These are phyloP conservation scores for Acrocalymma vagum DNA, from an alignment of 2,329 filamentous ascomycete genomes.

Conservation along the genomic window DNA sequence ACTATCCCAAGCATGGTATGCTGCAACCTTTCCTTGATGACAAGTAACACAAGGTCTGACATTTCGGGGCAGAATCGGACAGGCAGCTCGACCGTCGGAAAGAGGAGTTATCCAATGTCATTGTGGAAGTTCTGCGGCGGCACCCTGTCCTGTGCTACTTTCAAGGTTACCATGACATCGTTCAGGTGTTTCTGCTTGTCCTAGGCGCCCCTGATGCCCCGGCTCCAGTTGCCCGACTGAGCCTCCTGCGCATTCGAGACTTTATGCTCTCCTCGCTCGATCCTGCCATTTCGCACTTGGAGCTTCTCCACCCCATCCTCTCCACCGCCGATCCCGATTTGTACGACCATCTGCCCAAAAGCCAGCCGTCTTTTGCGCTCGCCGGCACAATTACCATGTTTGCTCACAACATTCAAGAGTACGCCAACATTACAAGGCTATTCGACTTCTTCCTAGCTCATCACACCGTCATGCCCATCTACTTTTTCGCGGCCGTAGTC, in stretches of 20 bases:
- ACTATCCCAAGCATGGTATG: slow-evolving; percentile 82
- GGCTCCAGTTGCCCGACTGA: slow-evolving; percentile 78
- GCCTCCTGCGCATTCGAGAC: slow-evolving; percentile 88
- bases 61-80: slow-evolving; percentile 65
- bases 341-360: slow-evolving; percentile 76
- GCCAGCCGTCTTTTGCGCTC: slow-evolving; percentile 90
- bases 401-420: slow-evolving; percentile 92
- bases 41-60: slow-evolving; percentile 63
- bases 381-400: slow-evolving; percentile 96
- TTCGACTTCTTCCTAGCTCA: slow-evolving; percentile 91
- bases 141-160: slow-evolving; percentile 93
- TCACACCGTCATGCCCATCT: slow-evolving; percentile 88
- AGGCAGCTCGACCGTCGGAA: slow-evolving; percentile 76
- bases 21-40: slow-evolving; percentile 63
- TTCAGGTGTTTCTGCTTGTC: slow-evolving; percentile 91
- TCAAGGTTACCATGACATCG: slow-evolving; percentile 98
- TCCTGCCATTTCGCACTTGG: slow-evolving; percentile 84
- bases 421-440: slow-evolving; percentile 85
- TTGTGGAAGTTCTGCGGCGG: slow-evolving; percentile 79
- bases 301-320: slow-evolving; percentile 84
- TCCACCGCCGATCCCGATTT: slow-evolving; percentile 75
- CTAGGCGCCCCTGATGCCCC: slow-evolving; percentile 70
- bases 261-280: slow-evolving; percentile 93
- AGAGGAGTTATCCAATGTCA: slow-evolving; percentile 78
- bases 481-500: slow-evolving; percentile 82